Conservation (phyloP, 2,329 filamentous ascomycete genomes). For the Talaromyces sp. region DNA sequence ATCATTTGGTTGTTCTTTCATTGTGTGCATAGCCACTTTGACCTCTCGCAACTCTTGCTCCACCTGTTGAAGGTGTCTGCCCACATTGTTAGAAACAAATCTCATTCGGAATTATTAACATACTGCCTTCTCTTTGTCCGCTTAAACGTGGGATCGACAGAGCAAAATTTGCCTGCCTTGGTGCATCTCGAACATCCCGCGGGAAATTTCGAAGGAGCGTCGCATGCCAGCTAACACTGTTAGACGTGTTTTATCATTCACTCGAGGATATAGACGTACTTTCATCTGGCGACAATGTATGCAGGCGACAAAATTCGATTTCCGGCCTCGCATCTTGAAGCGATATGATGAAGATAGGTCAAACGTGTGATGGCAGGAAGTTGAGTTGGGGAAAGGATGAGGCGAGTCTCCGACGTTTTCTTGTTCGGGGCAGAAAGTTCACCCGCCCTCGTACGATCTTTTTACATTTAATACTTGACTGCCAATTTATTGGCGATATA, state of each 20-base stretch:
- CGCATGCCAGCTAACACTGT: constrained; percentile 15
- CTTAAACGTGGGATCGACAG: constrained; percentile 10
- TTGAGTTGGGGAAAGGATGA: not conserved
- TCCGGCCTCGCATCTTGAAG: constrained; percentile 18
- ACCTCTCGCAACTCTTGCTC: constrained; percentile 14
- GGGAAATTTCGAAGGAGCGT: constrained; percentile 13
- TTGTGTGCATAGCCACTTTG: not conserved
- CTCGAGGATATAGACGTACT: not conserved
- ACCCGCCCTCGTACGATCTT: not conserved
- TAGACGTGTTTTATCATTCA: not conserved
- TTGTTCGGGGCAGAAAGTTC: not conserved
- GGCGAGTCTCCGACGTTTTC: not conserved
- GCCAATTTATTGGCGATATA: too few relatives aligned
- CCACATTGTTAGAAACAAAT: not conserved
- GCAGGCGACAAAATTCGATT: constrained; percentile 19
- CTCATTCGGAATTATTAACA: not conserved
- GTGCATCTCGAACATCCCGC: constrained; percentile 18
- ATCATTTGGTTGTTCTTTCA: not conserved
- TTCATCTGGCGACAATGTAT: constrained; percentile 23
- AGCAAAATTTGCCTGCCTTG: constrained; percentile 16
- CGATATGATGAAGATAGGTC: not conserved
- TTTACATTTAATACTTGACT: not conserved
- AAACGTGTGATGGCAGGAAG: not conserved
- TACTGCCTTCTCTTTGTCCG: constrained; percentile 17
- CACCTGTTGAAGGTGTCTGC: constrained; percentile 7